These are phyloP conservation scores for Coccinonectria pachysandricola DNA, from an alignment of 2,329 filamentous ascomycete species.

Conservation along the genomic window DNA sequence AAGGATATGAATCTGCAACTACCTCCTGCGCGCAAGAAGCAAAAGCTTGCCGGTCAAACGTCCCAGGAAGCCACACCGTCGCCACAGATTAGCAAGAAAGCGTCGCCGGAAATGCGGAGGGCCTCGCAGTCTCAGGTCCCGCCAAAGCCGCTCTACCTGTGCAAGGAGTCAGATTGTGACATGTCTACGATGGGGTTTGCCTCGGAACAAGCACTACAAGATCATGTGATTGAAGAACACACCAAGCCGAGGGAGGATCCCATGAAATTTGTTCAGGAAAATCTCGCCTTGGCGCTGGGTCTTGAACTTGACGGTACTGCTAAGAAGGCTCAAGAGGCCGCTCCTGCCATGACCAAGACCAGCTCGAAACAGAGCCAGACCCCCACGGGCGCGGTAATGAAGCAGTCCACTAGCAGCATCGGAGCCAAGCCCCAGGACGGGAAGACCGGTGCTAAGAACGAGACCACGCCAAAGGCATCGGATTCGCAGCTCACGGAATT, in stretches of 20 bases:
- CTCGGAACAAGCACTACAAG: conserved; percentile 42
- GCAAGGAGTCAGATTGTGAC: conserved; percentile 46
- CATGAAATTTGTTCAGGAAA: conserved; percentile 40
- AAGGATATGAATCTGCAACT: conserved; percentile 46
- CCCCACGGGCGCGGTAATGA: conserved; percentile 38
- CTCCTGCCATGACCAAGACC: conserved; percentile 30
- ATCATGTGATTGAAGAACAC: conserved; percentile 50
- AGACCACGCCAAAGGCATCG: conserved; percentile 18
- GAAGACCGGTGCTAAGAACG: conserved; percentile 21
- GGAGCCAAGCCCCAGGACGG: conserved; percentile 29
- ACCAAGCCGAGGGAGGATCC: conserved; percentile 45
- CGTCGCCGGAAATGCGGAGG: conserved; percentile 35
- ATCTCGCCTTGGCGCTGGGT: conserved; percentile 37
- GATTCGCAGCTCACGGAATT: no score
- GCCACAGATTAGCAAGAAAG: conserved; percentile 36
- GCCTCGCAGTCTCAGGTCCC: conserved; percentile 20
- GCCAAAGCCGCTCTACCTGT: conserved; percentile 35
- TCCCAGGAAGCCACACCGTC: conserved; percentile 33
- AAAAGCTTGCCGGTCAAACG: conserved; percentile 34
- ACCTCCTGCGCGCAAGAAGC: conserved; percentile 48
- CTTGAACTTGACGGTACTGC: conserved; percentile 39
- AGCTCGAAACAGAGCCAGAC: conserved; percentile 39
- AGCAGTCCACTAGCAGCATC: conserved; percentile 37
- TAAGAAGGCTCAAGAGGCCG: conserved; percentile 22
- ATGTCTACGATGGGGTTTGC: conserved; percentile 38